Base-by-base conservation (phyloP, 2,329 filamentous ascomycete species). In the Colletotrichum musae region DNA sequence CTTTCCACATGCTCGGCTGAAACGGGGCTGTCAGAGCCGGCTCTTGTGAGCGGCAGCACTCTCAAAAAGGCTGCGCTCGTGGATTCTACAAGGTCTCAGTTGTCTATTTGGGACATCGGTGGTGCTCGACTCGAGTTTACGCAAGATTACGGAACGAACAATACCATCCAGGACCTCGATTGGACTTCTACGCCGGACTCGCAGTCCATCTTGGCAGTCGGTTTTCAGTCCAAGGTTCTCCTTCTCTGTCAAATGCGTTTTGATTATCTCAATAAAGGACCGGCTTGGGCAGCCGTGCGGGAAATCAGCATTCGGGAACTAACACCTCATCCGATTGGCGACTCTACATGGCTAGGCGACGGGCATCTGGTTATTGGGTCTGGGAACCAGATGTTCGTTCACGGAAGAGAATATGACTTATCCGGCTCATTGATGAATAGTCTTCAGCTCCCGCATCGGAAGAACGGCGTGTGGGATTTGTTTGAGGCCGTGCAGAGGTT, bases 171-270 rank as follows among this genome's bases (percentile, higher is more conserved):
- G 71, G 95, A 97, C 78, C 87, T 98, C 13, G 94, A 97, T 78
- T 98, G 95, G 95, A 95, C 94, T 1, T 95, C 93, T 3, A 97
- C 95, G 0, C 94, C 94, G 0, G 94, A 97, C 77, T 91, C 90
- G 57, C 94, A 97, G 76, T 95, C 93, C 1, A 94, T 98, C 64
- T 84, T 98, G 21, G 94, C 95, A 1, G 93, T 98, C n/a, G 94
- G 95, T 0, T 97, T 97, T 76, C 91, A 92, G n/a, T 93, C 95
- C 72, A 90, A 92, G 65, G 92, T 98, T 5, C 81, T 97, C 36
- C 85, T 98, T 2, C 87, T 97, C 28, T 92, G 93, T 6, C 94
- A 98, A 77, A 91, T 97, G 82, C 92, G 95, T 13, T 98, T 96
- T 76, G 94, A 97, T 79, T 97, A 97, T 77, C 85, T 97, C 18